Base-by-base conservation (phyloP, 768 basidiomycete genomes). In the Boletellus emodensis region DNA sequence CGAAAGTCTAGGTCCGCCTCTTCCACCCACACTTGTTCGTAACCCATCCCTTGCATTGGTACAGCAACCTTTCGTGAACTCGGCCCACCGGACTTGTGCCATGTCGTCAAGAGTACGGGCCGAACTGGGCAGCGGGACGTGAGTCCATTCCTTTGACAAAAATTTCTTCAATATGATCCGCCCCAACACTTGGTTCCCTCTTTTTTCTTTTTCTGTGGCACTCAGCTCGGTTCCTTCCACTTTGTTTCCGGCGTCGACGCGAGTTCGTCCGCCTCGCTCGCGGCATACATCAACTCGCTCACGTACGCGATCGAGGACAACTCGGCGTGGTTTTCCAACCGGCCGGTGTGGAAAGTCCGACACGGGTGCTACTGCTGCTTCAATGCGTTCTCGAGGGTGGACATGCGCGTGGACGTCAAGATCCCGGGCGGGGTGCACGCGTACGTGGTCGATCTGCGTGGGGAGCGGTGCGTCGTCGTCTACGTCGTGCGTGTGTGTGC, bases 221-320 rank as follows among this genome's bases (percentile, higher is more conserved):
- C 28, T 53, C 60, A 96, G 94, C 76, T 92, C 51, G 92, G 93
- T 35, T 97, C 95, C 33, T 98, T 97, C 67, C 96, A 99, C 71
- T 97, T 91, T 60, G 82, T 96, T 51, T 99, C 96, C 0, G 95
- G 96, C n/a, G 91, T 99, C 46, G 96, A 99, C 68, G 93, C 95
- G 1, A 97, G 94, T 15, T 96, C 95, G 6, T 97, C 94, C 17
- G 96, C 96, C 4, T 95, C 94, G 0, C 79, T 99, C 26, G 96
- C 96, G 5, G 95, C 96, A 11, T 99, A 99, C 71, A 89, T 98
- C 70, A 98, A 99, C 73, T 96, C 94, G 20, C 77, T 98, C n/a
- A 95, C 92, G 6, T 98, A 97, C 64, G 82, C 87, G 15, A 85
- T 98, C 54, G 96, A 97, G 62, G 94, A 94, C 56, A 83, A 78